Percentiles rank a stretch among this genome's conserved stretches.
phyloP scores from a whole-genome alignment of 768 basidiomycete species.

The Tricholoma flavovirens region DNA sequence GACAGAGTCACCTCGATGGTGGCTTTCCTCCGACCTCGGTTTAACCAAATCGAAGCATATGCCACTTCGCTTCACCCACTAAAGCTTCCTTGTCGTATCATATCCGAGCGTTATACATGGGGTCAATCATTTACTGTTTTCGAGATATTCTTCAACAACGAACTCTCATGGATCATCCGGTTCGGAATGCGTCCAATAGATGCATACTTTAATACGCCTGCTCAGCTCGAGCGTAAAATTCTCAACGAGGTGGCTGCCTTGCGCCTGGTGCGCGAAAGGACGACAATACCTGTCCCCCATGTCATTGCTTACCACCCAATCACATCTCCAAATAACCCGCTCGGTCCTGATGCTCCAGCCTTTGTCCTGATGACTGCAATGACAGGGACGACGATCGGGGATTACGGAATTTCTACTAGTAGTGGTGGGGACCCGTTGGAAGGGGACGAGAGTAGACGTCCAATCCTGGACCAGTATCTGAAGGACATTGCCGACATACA shows the following conservation, averaged over 20 bases:
- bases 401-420: constrained; percentile 32
- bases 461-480: constrained; percentile 33
- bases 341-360: constrained; percentile 32
- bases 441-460: constrained; percentile 29
- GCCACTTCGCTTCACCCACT: constrained; percentile 30
- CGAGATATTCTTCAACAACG: constrained; percentile 27
- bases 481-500: constrained; percentile 37
- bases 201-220: constrained; percentile 36
- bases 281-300: constrained; percentile 36
- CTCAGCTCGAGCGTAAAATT: constrained; percentile 38
- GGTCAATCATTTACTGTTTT: constrained; percentile 37
- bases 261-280: constrained; percentile 33
- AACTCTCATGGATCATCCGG: constrained; percentile 34
- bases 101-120: constrained; percentile 33
- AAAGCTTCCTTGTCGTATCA: constrained; percentile 23
- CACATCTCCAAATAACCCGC: constrained; percentile 29
- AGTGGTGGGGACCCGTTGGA: constrained; percentile 23
- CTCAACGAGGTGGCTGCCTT: constrained; percentile 39
- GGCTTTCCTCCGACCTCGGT: constrained; percentile 27
- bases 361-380: constrained; percentile 39
- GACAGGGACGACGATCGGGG: constrained; percentile 35
- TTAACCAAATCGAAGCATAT: constrained; percentile 25
- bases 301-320: constrained; percentile 32
- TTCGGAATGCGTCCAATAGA: constrained; percentile 37
- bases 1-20: constrained; percentile 32